A percentile compares a stretch with the other conserved stretches of the same genome.
Evolutionary conservation across 768 basidiomycete species (phyloP).

Genomic region (Phlebiopsis gigantea): DNA sequence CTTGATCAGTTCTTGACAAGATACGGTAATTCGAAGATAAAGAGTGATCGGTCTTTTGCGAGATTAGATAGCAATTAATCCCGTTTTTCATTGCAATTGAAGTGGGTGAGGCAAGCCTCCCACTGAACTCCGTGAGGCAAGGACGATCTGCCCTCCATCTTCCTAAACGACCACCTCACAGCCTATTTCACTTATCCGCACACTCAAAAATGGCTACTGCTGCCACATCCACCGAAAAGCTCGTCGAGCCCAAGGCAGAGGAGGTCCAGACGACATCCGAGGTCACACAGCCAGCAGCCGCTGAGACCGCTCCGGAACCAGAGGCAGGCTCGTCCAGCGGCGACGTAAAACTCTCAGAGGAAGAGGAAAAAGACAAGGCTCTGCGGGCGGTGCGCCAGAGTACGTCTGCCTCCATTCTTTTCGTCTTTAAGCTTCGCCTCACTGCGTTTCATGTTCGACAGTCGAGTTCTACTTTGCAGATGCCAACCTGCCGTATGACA

Average conservation of each 20-base stretch:
- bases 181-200: not conserved
- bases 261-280: not conserved
- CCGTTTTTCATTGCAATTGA: too few species aligned
- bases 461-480: conserved; percentile 98
- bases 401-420: conserved; percentile 30
- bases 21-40: too few species aligned
- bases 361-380: conserved; percentile 37
- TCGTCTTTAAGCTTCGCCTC: not conserved
- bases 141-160: not conserved
- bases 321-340: not conserved
- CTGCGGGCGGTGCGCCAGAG: conserved; percentile 52
- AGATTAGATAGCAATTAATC: conserved; percentile 3
- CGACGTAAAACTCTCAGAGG: conserved; percentile 6
- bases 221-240: conserved; percentile 4
- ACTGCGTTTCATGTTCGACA: conserved; percentile 28
- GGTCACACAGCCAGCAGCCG: not conserved
- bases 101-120: not conserved
- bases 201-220: conserved; percentile 9
- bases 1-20: too few species aligned
- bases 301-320: not conserved
- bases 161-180: not conserved
- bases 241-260: conserved; percentile 11
- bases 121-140: not conserved
- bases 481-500: conserved; percentile 91
- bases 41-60: too few species aligned